Conservation (phyloP, 257 asterid species). For the Solanum etuberosum region DNA sequence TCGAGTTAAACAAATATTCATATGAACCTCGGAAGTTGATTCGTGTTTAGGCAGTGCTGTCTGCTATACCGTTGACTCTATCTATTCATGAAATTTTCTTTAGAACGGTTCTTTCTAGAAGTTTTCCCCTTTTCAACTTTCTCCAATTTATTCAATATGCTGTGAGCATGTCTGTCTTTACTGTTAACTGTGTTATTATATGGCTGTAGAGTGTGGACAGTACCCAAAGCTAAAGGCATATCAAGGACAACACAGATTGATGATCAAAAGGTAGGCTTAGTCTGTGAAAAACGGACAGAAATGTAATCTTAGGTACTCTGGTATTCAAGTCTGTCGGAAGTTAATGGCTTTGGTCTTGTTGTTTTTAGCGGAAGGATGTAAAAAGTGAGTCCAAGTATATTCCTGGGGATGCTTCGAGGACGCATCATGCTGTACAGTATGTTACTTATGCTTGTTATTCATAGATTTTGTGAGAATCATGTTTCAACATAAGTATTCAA, state of each 20-base stretch:
- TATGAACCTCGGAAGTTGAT: neutral
- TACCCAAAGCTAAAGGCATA: constrained; percentile 56
- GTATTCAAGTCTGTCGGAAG: neutral
- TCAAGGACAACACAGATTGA: constrained; percentile 22
- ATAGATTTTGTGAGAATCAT: neutral
- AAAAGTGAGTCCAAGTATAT: constrained; percentile 28
- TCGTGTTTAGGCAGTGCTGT: accelerated
- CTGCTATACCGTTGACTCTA: neutral
- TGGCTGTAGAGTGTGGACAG: constrained; percentile 68
- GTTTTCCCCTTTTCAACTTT: neutral
- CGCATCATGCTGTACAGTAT: constrained; percentile 47
- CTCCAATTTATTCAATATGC: neutral
- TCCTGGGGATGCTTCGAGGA: constrained; percentile 37
- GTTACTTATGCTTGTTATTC: constrained; percentile 14
- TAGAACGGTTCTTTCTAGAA: neutral
- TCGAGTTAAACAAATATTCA: neutral
- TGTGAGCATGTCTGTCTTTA: neutral
- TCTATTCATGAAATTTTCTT: neutral
- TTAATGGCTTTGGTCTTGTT: neutral
- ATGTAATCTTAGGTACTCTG: neutral
- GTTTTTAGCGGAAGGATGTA: constrained; percentile 14
- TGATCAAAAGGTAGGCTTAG: constrained; percentile 39
- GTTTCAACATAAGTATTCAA: neutral
- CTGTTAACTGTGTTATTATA: neutral
- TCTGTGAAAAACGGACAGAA: constrained; percentile 12